Percentiles rank a stretch among this genome's conserved stretches.
phyloP scores from a whole-genome alignment of 805 yeast genomes.

The Starmerella floricola region DNA sequence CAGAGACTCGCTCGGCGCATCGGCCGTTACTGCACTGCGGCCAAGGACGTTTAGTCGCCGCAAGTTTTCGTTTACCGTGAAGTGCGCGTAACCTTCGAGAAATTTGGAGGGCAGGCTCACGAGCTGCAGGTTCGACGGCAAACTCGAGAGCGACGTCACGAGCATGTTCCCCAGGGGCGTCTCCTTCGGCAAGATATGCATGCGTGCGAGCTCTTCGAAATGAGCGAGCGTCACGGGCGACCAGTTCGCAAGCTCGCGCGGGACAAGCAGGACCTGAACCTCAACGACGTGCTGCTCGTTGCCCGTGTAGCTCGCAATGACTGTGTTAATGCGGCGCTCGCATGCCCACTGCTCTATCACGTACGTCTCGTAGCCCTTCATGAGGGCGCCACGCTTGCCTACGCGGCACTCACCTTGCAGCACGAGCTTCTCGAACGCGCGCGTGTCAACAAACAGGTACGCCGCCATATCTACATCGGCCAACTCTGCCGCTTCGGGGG shows the following conservation, averaged over 20 bases:
- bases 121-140: slow-evolving; percentile 63
- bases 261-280: slow-evolving; percentile 49
- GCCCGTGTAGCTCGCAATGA: slow-evolving; percentile 79
- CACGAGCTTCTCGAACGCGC: slow-evolving; percentile 22
- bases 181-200: slow-evolving; percentile 57
- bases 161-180: slow-evolving; percentile 51
- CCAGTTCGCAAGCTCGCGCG: slow-evolving; percentile 38
- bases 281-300: slow-evolving; percentile 50
- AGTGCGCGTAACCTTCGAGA: slow-evolving; percentile 36
- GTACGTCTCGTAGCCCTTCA: slow-evolving; percentile 75
- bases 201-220: slow-evolving; percentile 51
- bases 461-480: slow-evolving; percentile 10
- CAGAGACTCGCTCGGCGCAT: slow-evolving; percentile 56
- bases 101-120: slow-evolving; percentile 49
- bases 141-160: slow-evolving; percentile 69
- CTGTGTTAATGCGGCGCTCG: slow-evolving; percentile 50
- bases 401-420: slow-evolving; percentile 24
- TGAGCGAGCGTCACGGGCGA: slow-evolving; percentile 44
- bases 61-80: slow-evolving; percentile 63
- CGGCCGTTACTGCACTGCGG: slow-evolving; percentile 60
- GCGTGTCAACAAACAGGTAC: slow-evolving; percentile 27
- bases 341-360: slow-evolving; percentile 92
- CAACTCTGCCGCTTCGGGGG: neutral
- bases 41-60: slow-evolving; percentile 74
- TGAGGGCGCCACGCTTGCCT: slow-evolving; percentile 36